Evolutionary conservation across 1,284 basidiomycete genomes (phyloP).

Genomic region (Ceratobasidium sp.): DNA sequence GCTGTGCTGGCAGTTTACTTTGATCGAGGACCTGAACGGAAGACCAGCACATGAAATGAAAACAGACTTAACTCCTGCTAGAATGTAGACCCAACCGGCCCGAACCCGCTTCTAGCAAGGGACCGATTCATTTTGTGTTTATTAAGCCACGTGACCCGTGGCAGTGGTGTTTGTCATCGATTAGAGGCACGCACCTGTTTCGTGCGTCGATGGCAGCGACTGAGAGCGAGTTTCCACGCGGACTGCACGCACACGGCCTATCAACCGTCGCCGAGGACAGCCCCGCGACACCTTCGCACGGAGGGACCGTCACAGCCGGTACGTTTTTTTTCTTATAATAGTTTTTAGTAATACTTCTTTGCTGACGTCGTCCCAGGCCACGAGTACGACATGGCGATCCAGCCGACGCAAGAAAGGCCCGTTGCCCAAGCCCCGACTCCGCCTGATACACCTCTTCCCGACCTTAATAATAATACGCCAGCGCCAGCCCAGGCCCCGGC

Average conservation of each 20-base stretch:
- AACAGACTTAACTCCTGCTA: too few species aligned
- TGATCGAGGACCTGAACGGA: too few species aligned
- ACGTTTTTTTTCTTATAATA: background rate
- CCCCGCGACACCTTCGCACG: slow-evolving; percentile 68
- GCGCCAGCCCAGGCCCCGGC: slow-evolving; percentile 44
- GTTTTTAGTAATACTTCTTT: background rate
- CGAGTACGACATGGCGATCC: slow-evolving; percentile 69
- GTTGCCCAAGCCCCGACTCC: slow-evolving; percentile 53
- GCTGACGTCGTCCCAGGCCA: slow-evolving; percentile 58
- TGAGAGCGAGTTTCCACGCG: slow-evolving; percentile 42
- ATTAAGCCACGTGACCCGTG: slow-evolving; percentile 1
- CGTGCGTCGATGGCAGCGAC: slow-evolving; percentile 30
- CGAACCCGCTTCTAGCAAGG: too few species aligned
- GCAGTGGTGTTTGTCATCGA: slow-evolving; percentile 27
- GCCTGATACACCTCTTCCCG: slow-evolving; percentile 53
- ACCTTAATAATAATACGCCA: slow-evolving; percentile 50
- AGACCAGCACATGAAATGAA: too few species aligned
- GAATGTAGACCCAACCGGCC: too few species aligned
- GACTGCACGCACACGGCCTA: slow-evolving; percentile 31
- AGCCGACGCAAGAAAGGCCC: slow-evolving; percentile 55
- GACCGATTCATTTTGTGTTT: background rate
- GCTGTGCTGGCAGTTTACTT: too few species aligned
- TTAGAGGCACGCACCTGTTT: background rate
- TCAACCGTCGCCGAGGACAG: slow-evolving; percentile 52
- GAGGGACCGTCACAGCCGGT: slow-evolving; percentile 65